Conservation (phyloP, 345 rosid genomes). For the Theobroma cacao region DNA sequence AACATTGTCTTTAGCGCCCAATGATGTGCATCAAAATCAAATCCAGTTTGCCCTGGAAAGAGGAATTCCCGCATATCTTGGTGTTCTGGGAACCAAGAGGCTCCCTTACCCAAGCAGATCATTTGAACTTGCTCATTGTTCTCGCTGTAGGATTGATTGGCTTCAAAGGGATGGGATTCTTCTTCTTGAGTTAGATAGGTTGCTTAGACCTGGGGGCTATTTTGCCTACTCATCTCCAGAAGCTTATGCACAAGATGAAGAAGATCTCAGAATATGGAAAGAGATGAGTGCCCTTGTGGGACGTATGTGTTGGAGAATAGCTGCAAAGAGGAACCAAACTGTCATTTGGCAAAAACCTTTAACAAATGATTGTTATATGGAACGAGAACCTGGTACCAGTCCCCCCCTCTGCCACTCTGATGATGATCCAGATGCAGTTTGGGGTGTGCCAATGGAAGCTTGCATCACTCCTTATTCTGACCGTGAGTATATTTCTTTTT, state of each 20-base stretch:
- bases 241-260: conserved; percentile 97
- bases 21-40: conserved; percentile 99
- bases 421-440: conserved; percentile 86
- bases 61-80: conserved; percentile 98
- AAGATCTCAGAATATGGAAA: conserved; percentile 88
- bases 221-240: conserved; percentile 99
- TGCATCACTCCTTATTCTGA: conserved; percentile 90
- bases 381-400: conserved; percentile 74
- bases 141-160: conserved; percentile 99
- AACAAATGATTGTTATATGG: conserved; percentile 81
- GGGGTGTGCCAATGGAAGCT: conserved; percentile 87
- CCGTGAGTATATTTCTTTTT: conserved; percentile 49
- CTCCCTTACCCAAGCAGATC: conserved; percentile 99
- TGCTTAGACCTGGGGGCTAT: conserved; percentile 98
- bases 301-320: conserved; percentile 97
- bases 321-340: conserved; percentile 88
- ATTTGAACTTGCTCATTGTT: conserved; percentile 95
- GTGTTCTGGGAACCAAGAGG: conserved; percentile 93
- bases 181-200: conserved; percentile 94
- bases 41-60: conserved; percentile 98
- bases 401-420: conserved; percentile 93
- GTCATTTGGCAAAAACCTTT: conserved; percentile 96
- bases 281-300: conserved; percentile 91
- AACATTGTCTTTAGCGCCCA: conserved; percentile 93
- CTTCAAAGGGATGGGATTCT: conserved; percentile 97